Evolutionary conservation across 1,284 basidiomycete genomes (phyloP).

Genomic region (Cutaneotrichosporon sp.): DNA sequence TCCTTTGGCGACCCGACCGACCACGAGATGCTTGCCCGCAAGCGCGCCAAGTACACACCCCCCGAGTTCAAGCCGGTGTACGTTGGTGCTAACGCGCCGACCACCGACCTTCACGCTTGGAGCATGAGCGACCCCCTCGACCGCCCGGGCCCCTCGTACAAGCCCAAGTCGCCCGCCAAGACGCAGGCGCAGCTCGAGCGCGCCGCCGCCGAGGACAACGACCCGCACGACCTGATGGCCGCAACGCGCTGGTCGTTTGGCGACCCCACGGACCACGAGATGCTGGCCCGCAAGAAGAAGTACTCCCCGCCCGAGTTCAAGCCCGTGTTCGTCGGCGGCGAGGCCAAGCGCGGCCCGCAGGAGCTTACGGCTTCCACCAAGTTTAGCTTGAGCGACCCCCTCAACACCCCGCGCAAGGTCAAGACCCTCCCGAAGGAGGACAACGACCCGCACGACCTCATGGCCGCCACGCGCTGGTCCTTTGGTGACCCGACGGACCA

Average conservation of each 20-base stretch:
- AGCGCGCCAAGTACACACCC: slow-evolving; percentile 5
- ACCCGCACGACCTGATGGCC: slow-evolving; percentile 6
- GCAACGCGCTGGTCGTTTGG: slow-evolving; percentile 4
- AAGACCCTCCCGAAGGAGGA: not conserved
- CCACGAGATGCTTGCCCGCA: slow-evolving; percentile 7
- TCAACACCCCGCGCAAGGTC: not conserved
- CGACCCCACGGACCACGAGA: slow-evolving; percentile 6
- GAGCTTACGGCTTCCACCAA: not conserved
- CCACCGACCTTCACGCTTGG: not conserved
- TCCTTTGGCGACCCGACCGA: slow-evolving; percentile 5
- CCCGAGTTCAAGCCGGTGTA: slow-evolving; percentile 10
- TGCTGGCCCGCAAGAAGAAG: not conserved
- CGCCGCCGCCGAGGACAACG: not conserved
- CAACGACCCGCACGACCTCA: not conserved
- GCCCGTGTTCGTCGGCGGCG: not conserved
- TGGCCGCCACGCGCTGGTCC: slow-evolving; percentile 5
- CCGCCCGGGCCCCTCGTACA: not conserved
- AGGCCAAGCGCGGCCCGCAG: not conserved
- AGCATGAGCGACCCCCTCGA: slow-evolving; percentile 9
- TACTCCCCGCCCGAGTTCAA: slow-evolving; percentile 8
- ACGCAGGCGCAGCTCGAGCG: not conserved
- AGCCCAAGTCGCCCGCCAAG: not conserved
- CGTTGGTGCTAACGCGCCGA: not conserved
- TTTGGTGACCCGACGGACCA: slow-evolving; percentile 9
- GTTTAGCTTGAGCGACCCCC: slow-evolving; percentile 1